Evolutionary conservation across 73 alveolate species (phyloP), one percentile per base, ranked within the genome.

Genomic region (Paramecium tetraurelia): DNA sequence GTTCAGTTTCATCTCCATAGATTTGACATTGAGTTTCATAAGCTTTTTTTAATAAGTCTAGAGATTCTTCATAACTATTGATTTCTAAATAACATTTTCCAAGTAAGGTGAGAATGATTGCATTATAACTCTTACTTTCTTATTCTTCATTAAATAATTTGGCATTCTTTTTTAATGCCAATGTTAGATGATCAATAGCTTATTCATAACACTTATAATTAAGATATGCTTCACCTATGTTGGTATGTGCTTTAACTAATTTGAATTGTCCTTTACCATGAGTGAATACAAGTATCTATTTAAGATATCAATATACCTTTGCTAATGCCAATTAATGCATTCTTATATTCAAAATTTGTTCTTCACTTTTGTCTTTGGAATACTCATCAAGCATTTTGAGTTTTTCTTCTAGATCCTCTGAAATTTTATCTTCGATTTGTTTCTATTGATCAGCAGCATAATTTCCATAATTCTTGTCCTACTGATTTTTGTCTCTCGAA

Each of bases 51-150:
- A 97, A 86, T 38, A 97, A 93, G 27, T 95, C 95, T 10, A 95
- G 86, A 58, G 98, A 96, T 84, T 97, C 99, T 50, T 96, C 96
- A 69, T 53, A 85, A 58, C 95, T 92, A 38, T 97, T 96, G 12
- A 98, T 97, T 71, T 96, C 98, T 92, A 96, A 92, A 80, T 96
- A 97, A 85, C 98, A 97, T 85, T 95, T 96, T 69, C 98, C 99
- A 44, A 97, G 95, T 35, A 96, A 92, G 24, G 99, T 97, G 4
- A 97, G 86, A 21, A 97, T 96, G 57, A 94, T 94, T 24, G 97
- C 93, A 88, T 97, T 98, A 92, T 70, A 97, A 46, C 94, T 86
- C 77, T 97, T 95, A 35, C 98, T 86, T 38, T 96, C 99, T 89
- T 86, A 96, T 44, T 90, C 86, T 50, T 94, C 93, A 43, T 95